These are phyloP conservation scores for Rhizopus delemar DNA, from an alignment of 371 early-diverging fungal genomes.

Conservation along the genomic window DNA sequence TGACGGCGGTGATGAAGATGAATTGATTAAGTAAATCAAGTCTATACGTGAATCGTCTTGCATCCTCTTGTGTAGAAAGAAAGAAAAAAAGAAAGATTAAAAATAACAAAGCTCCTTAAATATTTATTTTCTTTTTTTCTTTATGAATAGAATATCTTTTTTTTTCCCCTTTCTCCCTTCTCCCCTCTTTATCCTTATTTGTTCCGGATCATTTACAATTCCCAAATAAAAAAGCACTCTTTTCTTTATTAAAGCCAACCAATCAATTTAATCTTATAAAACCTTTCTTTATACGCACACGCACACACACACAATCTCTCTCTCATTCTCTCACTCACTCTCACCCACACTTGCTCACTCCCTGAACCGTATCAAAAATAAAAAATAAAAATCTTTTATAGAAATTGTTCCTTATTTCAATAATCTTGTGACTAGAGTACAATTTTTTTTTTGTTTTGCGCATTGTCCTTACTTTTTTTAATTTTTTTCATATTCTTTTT, in stretches of 20 bases:
- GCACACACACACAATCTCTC: too few species aligned
- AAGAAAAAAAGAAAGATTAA: neutral
- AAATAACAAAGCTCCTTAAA: slow-evolving; percentile 1
- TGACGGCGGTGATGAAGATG: slow-evolving; percentile 37
- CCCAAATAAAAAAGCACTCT: neutral
- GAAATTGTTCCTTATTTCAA: too few species aligned
- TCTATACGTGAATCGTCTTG: slow-evolving; percentile 56
- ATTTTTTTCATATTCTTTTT: neutral
- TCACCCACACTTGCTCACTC: too few species aligned
- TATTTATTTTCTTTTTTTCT: slow-evolving; percentile 8
- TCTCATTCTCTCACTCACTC: too few species aligned
- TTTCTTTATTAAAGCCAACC: neutral
- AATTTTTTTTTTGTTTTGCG: neutral
- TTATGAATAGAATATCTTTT: neutral
- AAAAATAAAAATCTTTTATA: too few species aligned
- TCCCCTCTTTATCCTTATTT: neutral
- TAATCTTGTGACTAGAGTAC: too few species aligned
- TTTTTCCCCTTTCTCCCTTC: neutral
- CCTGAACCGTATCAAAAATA: too few species aligned
- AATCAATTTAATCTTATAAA: too few species aligned
- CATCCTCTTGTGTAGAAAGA: slow-evolving; percentile 22
- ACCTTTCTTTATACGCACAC: too few species aligned
- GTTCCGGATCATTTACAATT: neutral
- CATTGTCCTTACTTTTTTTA: neutral
- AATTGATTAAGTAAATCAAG: slow-evolving; percentile 39